Base-by-base conservation (phyloP, 192 early-diverging fungal genomes). In the Backusella sp. region DNA sequence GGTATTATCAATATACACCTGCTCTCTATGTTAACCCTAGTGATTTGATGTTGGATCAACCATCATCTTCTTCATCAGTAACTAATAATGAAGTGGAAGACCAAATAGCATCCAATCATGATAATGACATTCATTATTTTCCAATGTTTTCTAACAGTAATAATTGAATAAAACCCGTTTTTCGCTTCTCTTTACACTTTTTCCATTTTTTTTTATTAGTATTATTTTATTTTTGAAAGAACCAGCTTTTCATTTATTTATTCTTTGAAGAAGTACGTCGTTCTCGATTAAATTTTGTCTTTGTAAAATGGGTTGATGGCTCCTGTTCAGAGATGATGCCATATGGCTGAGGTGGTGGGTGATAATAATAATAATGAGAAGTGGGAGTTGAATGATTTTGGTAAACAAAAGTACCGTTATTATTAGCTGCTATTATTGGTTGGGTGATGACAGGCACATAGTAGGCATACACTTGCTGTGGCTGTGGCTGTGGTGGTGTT, bases 181-280 rank as follows among this genome's bases (percentile, higher is more conserved):
- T 23, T 62, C 12, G 12, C 4, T 62, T 28, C 4, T 12, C 12
- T 28, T 23, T 28, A 9, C n/a, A 53, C 6, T n/a, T 17, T 4
- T 32, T 32, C 52, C 52, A 53, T n/a, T 21, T 23, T 53, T 53
- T 53, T n/a, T 53, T 53, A 44, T 44, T 44, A 14, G 6, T 53
- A 26, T 62, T 28, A 26, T 14, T 28, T 53, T 21, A 21, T 12
- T 28, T 21, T n/a, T 21, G 21, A 56, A 56, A 56, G 53, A 56
- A 21, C 53, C 53, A 56, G 53, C 53, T 56, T 56, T 56, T 56
- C 14, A 17, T 56, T 56, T 56, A 62, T 62, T 62, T 62, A n/a
- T 62, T 62, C 26, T 28, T 62, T 62, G 56, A 28, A 62, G 26
- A 62, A 62, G 56, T 14, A 62, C 23, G 56, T 26, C 56, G 56